These are phyloP conservation scores for Eutypella sp. DNA, from an alignment of 2,329 filamentous ascomycete genomes.

Conservation along the genomic window DNA sequence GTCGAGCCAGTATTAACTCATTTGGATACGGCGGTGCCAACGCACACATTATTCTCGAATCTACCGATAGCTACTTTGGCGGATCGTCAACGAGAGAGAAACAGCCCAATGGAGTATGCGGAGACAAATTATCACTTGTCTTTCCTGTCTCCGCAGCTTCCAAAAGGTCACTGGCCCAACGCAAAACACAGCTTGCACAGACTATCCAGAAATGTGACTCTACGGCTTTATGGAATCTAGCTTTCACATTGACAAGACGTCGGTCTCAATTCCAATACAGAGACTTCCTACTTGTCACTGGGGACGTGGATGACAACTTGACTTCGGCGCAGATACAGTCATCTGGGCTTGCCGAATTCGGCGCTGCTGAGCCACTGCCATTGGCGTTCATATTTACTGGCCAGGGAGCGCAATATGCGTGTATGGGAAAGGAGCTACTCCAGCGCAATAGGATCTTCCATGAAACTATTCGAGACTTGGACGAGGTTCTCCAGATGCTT, in stretches of 20 bases:
- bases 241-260: not conserved
- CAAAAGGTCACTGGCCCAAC: not conserved
- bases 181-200: not conserved
- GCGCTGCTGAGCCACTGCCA: not conserved
- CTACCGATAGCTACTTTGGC: slow-evolving; percentile 1
- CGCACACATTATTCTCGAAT: slow-evolving; percentile 7
- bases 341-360: not conserved
- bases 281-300: not conserved
- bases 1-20: slow-evolving; percentile 4
- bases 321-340: too few relatives aligned
- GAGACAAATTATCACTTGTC: not conserved
- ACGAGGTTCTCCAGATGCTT: slow-evolving; percentile 3
- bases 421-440: slow-evolving; percentile 28
- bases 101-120: not conserved
- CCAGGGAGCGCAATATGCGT: slow-evolving; percentile 26
- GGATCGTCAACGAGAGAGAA: not conserved
- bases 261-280: not conserved
- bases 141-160: slow-evolving; percentile 1
- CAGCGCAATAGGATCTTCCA: slow-evolving; percentile 9
- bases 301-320: too few relatives aligned
- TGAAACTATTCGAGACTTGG: slow-evolving; percentile 10
- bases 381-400: slow-evolving; percentile 21
- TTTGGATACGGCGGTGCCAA: slow-evolving; percentile 9
- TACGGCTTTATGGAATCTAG: not conserved
- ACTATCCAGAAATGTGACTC: not conserved